Evolutionary conservation across 1,139 yeast species (phyloP), one percentile per base, ranked within the genome.

Genomic region (Candida pseudoviswanathii): DNA sequence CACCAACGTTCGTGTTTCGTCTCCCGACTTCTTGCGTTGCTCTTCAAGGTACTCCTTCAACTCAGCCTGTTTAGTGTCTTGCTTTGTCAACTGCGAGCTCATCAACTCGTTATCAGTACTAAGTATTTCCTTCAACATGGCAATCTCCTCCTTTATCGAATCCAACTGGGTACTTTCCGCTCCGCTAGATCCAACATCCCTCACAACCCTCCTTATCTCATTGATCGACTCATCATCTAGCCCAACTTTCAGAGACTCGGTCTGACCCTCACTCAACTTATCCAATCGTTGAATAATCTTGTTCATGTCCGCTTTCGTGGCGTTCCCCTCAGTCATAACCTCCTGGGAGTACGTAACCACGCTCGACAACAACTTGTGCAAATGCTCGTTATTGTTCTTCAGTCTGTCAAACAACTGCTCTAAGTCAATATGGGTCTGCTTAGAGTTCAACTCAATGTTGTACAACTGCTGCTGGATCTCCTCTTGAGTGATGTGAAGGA

Each of bases 321-420:
- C 75, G 54, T 66, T 68, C 1, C 75, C 74, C 44, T 70, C 74
- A 2, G 73, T 69, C 11, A 68, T 60, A 3, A 71, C 73, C 43
- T 71, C 75, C 29, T 63, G 61, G 2, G 74, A 65, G 57, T 71
- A 69, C 24, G 60, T 59, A 24, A 73, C 68, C 25, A 73, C 64
- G 45, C 67, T 68, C 30, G 62, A 64, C 21, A 75, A 63, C 38
- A 75, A 58, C 52, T 65, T 67, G 51, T 66, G 71, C 59, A 75
- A 67, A 53, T 70, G 60, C 49, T 65, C 70, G 58, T 75, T 74
- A 55, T 75, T 75, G 54, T 70, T 73, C 55, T 70, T 74, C 70
- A 71, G 75, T 41, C 79, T 56, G 43, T 72, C 77, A 22, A 64
- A 66, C 45, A 75, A 62, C 52, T 74, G 75, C 2, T 64, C 69